These are phyloP conservation scores for Globisporangium heterothallicum DNA, from an alignment of 352 stramenopile species.

Conservation along the genomic window DNA sequence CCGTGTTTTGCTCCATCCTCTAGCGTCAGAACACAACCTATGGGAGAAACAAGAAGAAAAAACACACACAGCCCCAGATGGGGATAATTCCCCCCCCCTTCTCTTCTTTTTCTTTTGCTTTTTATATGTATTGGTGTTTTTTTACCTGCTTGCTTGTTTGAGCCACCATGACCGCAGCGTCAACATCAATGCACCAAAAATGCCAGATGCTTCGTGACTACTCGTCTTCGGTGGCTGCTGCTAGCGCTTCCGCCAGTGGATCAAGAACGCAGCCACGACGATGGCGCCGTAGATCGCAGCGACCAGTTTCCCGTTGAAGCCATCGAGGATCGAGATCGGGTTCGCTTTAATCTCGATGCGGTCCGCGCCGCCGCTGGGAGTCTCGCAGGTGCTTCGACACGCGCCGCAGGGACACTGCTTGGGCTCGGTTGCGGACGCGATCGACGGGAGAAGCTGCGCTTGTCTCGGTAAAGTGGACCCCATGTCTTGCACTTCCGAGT, in stretches of 20 bases:
- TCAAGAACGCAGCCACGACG: slow-evolving; percentile 26
- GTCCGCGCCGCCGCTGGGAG: slow-evolving; percentile 23
- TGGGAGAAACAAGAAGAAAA: neutral
- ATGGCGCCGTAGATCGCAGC: slow-evolving; percentile 50
- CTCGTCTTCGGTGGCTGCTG: no score
- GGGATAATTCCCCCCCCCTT: no score
- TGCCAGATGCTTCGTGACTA: no score
- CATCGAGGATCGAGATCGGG: slow-evolving; percentile 62
- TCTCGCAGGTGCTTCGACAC: slow-evolving; percentile 63
- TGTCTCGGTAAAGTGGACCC: slow-evolving; percentile 49
- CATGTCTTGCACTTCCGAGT: slow-evolving; percentile 44
- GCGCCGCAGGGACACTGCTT: slow-evolving; percentile 78
- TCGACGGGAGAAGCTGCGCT: slow-evolving; percentile 61
- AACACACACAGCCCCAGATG: no score
- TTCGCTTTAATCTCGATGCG: slow-evolving; percentile 51
- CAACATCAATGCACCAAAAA: no score
- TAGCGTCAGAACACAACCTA: neutral
- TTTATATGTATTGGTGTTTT: no score
- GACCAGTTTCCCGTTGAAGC: slow-evolving; percentile 60
- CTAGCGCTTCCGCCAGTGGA: slow-evolving; percentile 36
- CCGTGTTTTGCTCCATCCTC: slow-evolving; percentile 53
- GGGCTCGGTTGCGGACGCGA: slow-evolving; percentile 32
- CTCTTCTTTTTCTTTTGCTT: no score
- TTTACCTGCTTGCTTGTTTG: neutral
- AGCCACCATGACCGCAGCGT: no score